These are phyloP conservation scores for Nicotiana rustica DNA, from an alignment of 305 asterid species.

Conservation along the genomic window DNA sequence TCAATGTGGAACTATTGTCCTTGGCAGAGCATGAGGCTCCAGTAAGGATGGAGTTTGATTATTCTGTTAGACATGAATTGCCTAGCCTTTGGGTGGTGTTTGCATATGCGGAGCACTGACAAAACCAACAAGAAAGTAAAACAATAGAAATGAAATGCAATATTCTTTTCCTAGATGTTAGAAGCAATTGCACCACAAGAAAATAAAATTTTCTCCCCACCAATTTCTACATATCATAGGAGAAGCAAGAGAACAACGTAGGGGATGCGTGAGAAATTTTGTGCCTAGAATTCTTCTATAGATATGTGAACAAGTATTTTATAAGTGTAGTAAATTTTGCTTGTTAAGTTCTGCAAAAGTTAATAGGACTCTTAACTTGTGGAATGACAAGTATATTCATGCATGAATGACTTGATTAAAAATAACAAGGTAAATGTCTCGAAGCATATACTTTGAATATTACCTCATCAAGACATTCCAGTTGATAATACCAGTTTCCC, in stretches of 20 bases:
- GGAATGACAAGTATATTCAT: constrained; percentile 8
- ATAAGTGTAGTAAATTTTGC: neutral
- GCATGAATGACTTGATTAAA: constrained; percentile 11
- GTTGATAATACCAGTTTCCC: constrained; percentile 92
- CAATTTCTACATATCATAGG: neutral
- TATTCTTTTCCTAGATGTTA: neutral
- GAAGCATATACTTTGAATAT: constrained; percentile 10
- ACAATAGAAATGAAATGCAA: constrained; percentile 5
- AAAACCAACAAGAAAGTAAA: neutral
- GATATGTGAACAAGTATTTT: neutral
- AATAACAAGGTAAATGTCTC: constrained; percentile 19
- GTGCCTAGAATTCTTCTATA: constrained; percentile 17
- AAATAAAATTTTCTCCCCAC: constrained; percentile 4
- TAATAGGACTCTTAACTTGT: neutral
- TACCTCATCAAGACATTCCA: constrained; percentile 89
- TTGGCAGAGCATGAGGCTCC: neutral
- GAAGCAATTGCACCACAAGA: neutral
- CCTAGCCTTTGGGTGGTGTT: neutral
- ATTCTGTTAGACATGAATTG: neutral
- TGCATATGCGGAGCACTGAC: too few relatives aligned
- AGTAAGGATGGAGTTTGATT: neutral
- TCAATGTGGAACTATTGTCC: neutral
- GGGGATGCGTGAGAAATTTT: neutral
- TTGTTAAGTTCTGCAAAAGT: neutral
- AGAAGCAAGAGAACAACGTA: constrained; percentile 2